These are phyloP conservation scores for Nepenthes alata DNA, from an alignment of 179 eudicot species.

Conservation along the genomic window DNA sequence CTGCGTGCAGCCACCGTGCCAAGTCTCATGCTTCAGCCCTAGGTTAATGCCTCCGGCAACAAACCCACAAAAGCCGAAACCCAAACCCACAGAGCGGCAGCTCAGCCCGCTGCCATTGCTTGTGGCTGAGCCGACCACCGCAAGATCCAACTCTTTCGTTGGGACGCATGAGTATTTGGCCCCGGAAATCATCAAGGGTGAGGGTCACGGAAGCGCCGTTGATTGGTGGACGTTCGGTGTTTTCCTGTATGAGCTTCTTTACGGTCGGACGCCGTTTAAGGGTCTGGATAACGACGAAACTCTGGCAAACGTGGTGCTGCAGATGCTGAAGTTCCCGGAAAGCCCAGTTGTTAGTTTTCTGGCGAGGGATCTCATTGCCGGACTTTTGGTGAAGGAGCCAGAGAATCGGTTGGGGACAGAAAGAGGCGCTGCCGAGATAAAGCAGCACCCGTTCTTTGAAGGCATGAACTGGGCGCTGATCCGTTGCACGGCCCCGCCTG, in stretches of 20 bases:
- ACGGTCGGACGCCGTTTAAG: slow-evolving; percentile 77
- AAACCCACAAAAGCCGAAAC: slow-evolving; percentile 29
- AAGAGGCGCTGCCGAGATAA: slow-evolving; percentile 49
- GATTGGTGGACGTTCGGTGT: slow-evolving; percentile 93
- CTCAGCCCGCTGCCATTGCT: slow-evolving; percentile 28
- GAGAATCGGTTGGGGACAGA: slow-evolving; percentile 36
- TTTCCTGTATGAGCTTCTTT: slow-evolving; percentile 70
- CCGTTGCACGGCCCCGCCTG: slow-evolving; percentile 58
- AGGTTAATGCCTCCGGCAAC: slow-evolving; percentile 16
- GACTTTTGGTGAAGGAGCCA: slow-evolving; percentile 38
- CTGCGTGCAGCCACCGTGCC: slow-evolving; percentile 37
- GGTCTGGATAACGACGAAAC: slow-evolving; percentile 82
- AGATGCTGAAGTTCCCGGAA: slow-evolving; percentile 62
- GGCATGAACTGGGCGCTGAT: slow-evolving; percentile 80
- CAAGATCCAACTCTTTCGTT: slow-evolving; percentile 77
- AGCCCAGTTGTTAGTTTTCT: slow-evolving; percentile 51
- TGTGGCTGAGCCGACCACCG: slow-evolving; percentile 42
- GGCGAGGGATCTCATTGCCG: slow-evolving; percentile 32
- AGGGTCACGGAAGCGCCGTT: slow-evolving; percentile 86
- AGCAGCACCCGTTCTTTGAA: slow-evolving; percentile 37
- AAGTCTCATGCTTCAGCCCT: slow-evolving; percentile 34
- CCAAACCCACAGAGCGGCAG: slow-evolving; percentile 26
- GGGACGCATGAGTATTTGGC: slow-evolving; percentile 87
- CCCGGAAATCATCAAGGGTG: slow-evolving; percentile 79
- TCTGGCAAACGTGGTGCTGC: slow-evolving; percentile 60